These are phyloP conservation scores for Limnanthes douglasii DNA, from an alignment of 345 rosid species.

Conservation along the genomic window DNA sequence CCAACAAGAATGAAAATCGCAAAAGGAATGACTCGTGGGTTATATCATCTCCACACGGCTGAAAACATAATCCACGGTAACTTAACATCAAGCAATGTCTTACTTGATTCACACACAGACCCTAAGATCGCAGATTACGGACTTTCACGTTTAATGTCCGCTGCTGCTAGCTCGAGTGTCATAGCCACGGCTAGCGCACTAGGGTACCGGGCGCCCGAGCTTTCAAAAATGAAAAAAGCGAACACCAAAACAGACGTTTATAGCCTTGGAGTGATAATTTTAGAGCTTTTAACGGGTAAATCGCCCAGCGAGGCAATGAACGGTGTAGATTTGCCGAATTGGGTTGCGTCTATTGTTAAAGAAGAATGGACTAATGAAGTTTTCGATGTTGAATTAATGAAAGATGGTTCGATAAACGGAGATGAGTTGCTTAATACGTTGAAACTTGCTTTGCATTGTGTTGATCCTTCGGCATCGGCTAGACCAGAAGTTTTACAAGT, in stretches of 20 bases:
- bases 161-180: conserved; percentile 64
- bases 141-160: conserved; percentile 56
- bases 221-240: conserved; percentile 71
- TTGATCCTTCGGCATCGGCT: conserved; percentile 68
- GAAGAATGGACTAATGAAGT: conserved; percentile 95
- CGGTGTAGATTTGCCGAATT: conserved; percentile 81
- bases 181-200: conserved; percentile 72
- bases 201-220: conserved; percentile 91
- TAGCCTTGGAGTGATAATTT: conserved; percentile 70
- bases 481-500: conserved; percentile 74
- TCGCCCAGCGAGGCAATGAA: conserved; percentile 70
- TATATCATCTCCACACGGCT: conserved; percentile 49
- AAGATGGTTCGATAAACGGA: conserved; percentile 43
- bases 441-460: conserved; percentile 84
- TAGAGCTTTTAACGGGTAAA: conserved; percentile 84
- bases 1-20: conserved; percentile 61
- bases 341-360: conserved; percentile 93
- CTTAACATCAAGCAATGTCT: conserved; percentile 66
- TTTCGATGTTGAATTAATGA: conserved; percentile 75
- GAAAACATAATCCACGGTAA: conserved; percentile 77
- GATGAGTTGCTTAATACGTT: conserved; percentile 76
- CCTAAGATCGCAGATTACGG: conserved; percentile 70
- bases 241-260: conserved; percentile 71
- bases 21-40: conserved; percentile 50
- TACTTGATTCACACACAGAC: conserved; percentile 35